Evolutionary conservation across 805 yeast genomes (phyloP), one percentile per base, ranked within the genome.

Genomic region (Ogataea angusta): DNA sequence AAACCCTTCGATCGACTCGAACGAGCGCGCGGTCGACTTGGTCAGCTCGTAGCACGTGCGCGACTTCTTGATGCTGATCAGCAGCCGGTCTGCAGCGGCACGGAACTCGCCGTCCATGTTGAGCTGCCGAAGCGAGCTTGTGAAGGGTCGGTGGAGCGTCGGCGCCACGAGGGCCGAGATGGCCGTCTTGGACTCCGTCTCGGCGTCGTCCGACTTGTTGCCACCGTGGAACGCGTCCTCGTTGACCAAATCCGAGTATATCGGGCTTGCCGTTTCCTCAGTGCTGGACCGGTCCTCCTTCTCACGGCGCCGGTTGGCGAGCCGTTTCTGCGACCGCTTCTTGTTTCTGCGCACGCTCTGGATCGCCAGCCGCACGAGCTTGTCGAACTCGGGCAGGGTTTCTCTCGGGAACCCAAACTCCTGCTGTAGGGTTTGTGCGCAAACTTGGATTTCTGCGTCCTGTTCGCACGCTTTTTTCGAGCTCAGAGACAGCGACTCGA

Each of bases 291-390:
- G 38, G 30, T 52, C 51, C 5, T 38, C 45, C 24, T 46, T 49
- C n/a, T 34, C 38, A 12, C 35, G 30, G 2, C 33, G 36, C 4
- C 43, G 38, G 27, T 51, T 54, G 2, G 63, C 64, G 8, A 52
- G 40, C 36, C 66, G 57, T 51, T 71, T 73, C 45, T 69, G 68
- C 6, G 78, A 75, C 48, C 95, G 63, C 56, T 83, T 86, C 45
- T 95, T 72, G 60, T 91, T 91, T 49, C 99, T 70, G 47, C 98
- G 69, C 2, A 86, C 97, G 37, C 95, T 82, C 63, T 91, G 99
- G 19, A 91, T 82, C 1, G 96, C 98, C 8, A 96, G 95, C 26
- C 95, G 70, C 0, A 93, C 97, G 25, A 91, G 70, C 59, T 83
- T 85, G 61, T 89, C 95, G 59, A 91, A 91, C 49, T 93, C 98